These are phyloP conservation scores for Croton setiger DNA, from an alignment of 441 rosid species.

Conservation along the genomic window DNA sequence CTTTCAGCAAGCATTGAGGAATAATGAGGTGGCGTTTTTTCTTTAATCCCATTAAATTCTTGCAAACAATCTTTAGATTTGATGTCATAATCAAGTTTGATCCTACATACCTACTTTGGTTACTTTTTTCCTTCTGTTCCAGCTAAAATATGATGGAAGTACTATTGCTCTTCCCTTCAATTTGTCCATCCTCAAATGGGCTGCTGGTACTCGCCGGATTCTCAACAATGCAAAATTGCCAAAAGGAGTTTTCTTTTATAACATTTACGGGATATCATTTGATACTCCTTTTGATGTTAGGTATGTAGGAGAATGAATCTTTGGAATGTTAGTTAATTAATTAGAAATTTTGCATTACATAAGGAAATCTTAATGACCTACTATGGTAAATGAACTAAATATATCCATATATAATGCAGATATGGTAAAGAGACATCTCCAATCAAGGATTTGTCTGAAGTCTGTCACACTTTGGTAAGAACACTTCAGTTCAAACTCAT, in stretches of 20 bases:
- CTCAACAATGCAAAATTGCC: constrained; percentile 61
- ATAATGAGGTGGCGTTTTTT: constrained; percentile 57
- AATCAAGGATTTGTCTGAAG: constrained; percentile 65
- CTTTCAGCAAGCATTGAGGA: constrained; percentile 66
- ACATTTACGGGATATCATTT: constrained; percentile 69
- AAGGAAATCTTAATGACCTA: constrained; percentile 1
- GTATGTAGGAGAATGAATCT: constrained; percentile 35
- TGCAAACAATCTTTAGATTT: not conserved
- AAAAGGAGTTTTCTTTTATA: constrained; percentile 64
- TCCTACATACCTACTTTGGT: too few species aligned
- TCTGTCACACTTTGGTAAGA: constrained; percentile 77
- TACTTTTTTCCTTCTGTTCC: constrained; percentile 16
- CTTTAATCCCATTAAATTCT: too few species aligned
- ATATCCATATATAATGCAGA: constrained; percentile 37
- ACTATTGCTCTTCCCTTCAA: constrained; percentile 76
- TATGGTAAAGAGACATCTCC: constrained; percentile 79
- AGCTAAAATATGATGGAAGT: constrained; percentile 64
- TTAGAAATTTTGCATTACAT: not conserved
- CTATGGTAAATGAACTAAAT: not conserved
- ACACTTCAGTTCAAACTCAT: too few species aligned
- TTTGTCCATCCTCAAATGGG: constrained; percentile 62
- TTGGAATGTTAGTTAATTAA: not conserved
- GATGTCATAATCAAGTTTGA: not conserved
- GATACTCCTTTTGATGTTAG: constrained; percentile 83
- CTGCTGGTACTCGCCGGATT: constrained; percentile 56